These are phyloP conservation scores for Aurantiochytrium sp. DNA, from an alignment of 108 stramenopile species.

Conservation along the genomic window DNA sequence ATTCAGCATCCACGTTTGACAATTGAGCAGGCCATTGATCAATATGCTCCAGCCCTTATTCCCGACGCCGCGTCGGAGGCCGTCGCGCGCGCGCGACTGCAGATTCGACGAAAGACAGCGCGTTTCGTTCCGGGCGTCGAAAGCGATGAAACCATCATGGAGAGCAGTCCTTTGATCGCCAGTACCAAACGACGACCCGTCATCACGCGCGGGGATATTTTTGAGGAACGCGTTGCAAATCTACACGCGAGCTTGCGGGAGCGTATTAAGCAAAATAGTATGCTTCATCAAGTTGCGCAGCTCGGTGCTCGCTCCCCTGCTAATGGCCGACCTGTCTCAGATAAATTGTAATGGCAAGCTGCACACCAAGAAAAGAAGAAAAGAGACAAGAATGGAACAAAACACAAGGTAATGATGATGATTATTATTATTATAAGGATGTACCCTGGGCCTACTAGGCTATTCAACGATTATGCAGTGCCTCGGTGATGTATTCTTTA, in stretches of 20 bases:
- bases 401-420: no score
- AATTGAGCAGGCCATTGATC: not conserved
- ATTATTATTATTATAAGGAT: no score
- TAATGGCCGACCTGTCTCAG: no score
- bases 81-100: not conserved
- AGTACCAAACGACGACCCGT: not conserved
- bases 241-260: not conserved
- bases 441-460: no score
- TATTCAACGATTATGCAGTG: no score
- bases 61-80: not conserved
- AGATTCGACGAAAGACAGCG: not conserved
- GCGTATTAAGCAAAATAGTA: no score
- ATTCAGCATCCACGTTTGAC: not conserved
- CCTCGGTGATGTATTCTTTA: no score
- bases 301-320: no score
- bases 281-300: no score
- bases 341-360: no score
- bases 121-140: not conserved
- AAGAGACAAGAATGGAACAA: no score
- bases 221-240: not conserved
- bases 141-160: not conserved
- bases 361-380: no score
- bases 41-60: not conserved
- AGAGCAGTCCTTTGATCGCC: not conserved
- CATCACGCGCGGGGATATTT: not conserved